Percentiles rank a stretch among this genome's conserved stretches.
These are phyloP conservation scores for Lepidium didymum DNA, from an alignment of 345 rosid species.

Conservation along the genomic window DNA sequence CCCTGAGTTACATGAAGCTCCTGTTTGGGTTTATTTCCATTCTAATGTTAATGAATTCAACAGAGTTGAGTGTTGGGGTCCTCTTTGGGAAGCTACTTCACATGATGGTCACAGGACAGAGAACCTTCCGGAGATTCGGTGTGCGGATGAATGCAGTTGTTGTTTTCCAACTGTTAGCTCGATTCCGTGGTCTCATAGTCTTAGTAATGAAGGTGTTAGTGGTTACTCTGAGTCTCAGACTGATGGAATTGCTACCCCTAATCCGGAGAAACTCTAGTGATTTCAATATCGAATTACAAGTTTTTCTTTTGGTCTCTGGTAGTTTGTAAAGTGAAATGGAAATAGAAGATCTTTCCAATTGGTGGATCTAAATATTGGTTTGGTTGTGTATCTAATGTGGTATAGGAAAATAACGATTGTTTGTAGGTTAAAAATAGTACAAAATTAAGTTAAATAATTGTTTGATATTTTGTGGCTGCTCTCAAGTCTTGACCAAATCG, in stretches of 20 bases:
- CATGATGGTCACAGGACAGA: constrained; percentile 21
- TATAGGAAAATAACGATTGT: constrained; percentile 9
- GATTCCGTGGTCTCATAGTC: constrained; percentile 43
- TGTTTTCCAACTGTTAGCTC: constrained; percentile 58
- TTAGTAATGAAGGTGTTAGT: not conserved
- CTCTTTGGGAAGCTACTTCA: constrained; percentile 47
- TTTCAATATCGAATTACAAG: not conserved
- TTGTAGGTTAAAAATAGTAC: not conserved
- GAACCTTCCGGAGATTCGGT: constrained; percentile 16
- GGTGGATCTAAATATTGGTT: constrained; percentile 4
- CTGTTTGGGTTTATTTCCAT: constrained; percentile 90
- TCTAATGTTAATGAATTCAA: constrained; percentile 77
- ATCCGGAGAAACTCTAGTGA: constrained; percentile 24
- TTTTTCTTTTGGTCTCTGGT: not conserved
- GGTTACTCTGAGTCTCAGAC: constrained; percentile 1
- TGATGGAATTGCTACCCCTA: constrained; percentile 13
- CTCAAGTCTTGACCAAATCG: not conserved
- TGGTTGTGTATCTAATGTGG: constrained; percentile 11
- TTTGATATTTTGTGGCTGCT: not conserved
- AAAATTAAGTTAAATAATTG: not conserved
- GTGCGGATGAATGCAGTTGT: constrained; percentile 41
- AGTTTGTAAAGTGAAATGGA: constrained; percentile 6
- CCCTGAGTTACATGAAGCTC: constrained; percentile 79
- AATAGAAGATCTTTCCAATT: constrained; percentile 5
- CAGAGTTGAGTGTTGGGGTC: constrained; percentile 88